A percentile compares a stretch with the other conserved stretches of the same genome.
These are phyloP conservation scores for Amphibolis antarctica DNA, from an alignment of 106 monocot genomes.

Conservation along the genomic window DNA sequence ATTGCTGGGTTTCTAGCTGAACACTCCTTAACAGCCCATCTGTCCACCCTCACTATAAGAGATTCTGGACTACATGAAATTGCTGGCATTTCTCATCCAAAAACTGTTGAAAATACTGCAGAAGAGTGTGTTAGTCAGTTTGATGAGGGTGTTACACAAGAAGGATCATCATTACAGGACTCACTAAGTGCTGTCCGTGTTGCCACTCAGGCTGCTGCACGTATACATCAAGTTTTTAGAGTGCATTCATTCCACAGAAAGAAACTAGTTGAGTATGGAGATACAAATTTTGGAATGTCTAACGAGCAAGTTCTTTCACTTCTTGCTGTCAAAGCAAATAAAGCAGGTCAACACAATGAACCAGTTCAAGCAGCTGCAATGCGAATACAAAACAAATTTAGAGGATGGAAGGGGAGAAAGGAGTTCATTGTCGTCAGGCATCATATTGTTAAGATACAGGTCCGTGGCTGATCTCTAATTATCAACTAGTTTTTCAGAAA, in stretches of 20 bases:
- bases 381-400: slow-evolving; percentile 88
- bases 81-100: slow-evolving; percentile 20
- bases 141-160: slow-evolving; percentile 25
- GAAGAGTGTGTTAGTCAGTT: slow-evolving; percentile 11
- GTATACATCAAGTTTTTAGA: slow-evolving; percentile 88
- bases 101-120: slow-evolving; percentile 25
- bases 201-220: slow-evolving; percentile 81
- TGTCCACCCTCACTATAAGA: slow-evolving; percentile 58
- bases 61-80: slow-evolving; percentile 23
- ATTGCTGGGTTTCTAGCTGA: slow-evolving; percentile 91
- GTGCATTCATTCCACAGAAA: slow-evolving; percentile 83
- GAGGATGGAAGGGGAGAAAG: slow-evolving; percentile 96
- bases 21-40: slow-evolving; percentile 68
- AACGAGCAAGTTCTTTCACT: slow-evolving; percentile 58
- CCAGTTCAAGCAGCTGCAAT: slow-evolving; percentile 61
- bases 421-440: slow-evolving; percentile 76
- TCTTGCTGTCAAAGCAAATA: slow-evolving; percentile 33
- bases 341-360: slow-evolving; percentile 32
- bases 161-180: slow-evolving; percentile 39
- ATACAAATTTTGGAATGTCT: slow-evolving; percentile 43
- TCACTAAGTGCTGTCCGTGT: slow-evolving; percentile 69
- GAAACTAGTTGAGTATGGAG: slow-evolving; percentile 43
- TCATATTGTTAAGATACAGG: slow-evolving; percentile 89
- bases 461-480: slow-evolving; percentile 8
- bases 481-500: too few species aligned